Evolutionary conservation across 2,329 filamentous ascomycete species (phyloP).

Genomic region (Botrytis aclada): DNA sequence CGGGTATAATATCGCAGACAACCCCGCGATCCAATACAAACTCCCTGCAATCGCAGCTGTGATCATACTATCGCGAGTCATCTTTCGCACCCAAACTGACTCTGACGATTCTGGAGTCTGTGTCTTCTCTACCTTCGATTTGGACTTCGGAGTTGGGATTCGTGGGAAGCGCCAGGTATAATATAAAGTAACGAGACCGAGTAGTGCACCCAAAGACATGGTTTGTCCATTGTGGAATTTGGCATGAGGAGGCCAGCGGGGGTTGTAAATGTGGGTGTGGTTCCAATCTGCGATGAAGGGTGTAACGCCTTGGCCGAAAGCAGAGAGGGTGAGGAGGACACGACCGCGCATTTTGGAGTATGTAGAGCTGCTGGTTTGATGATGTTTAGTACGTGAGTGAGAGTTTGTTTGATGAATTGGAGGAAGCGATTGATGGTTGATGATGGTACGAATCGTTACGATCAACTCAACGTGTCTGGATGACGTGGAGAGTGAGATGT

Average conservation of each 20-base stretch:
- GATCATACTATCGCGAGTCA: conserved; percentile 27
- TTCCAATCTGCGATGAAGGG: conserved; percentile 40
- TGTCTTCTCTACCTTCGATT: neutral
- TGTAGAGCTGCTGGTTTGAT: neutral
- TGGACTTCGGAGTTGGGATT: neutral
- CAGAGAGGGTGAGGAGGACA: conserved; percentile 28
- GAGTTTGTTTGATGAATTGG: neutral
- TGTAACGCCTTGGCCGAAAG: conserved; percentile 26
- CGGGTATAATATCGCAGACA: conserved; percentile 47
- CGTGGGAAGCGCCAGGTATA: conserved; percentile 35
- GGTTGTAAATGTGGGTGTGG: conserved; percentile 48
- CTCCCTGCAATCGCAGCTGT: conserved; percentile 41
- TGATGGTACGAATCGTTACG: neutral
- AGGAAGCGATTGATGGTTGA: neutral
- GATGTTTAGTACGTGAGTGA: neutral
- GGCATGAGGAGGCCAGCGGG: conserved; percentile 49
- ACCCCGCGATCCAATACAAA: conserved; percentile 45
- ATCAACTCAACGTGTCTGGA: neutral
- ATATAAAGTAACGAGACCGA: conserved; percentile 42
- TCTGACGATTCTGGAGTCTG: neutral
- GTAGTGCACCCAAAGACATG: conserved; percentile 45
- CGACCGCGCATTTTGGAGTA: conserved; percentile 24
- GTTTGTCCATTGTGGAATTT: conserved; percentile 53
- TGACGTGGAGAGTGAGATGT: neutral
- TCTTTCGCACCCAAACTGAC: neutral